phyloP scores from a whole-genome alignment of 176 grass and related monocot species.

The Urochloa ruziziensis region DNA sequence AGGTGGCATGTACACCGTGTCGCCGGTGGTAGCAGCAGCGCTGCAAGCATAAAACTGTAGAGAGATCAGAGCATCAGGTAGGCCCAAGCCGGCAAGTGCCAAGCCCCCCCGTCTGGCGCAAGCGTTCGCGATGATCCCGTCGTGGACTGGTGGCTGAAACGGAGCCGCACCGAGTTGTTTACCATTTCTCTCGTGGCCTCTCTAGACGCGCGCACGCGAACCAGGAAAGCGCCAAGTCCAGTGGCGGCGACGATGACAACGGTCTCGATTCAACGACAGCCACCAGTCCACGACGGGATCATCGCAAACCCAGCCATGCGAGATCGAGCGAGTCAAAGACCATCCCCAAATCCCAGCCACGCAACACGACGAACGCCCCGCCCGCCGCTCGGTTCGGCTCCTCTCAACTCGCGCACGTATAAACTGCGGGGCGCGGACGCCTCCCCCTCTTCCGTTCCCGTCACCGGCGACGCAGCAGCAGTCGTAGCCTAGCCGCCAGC shows the following conservation, averaged over 20 bases:
- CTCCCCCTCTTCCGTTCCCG: slow-evolving; percentile 1
- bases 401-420: neutral
- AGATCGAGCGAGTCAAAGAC: too few species aligned
- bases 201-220: neutral
- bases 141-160: too few species aligned
- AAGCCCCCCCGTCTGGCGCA: neutral
- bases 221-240: neutral
- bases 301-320: too few species aligned
- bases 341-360: neutral
- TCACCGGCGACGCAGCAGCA: neutral
- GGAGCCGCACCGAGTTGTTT: neutral
- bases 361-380: neutral
- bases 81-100: too few species aligned
- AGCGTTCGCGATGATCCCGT: too few species aligned
- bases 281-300: neutral
- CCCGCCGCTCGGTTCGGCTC: neutral
- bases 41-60: too few species aligned
- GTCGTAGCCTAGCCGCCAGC: neutral
- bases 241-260: neutral
- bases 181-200: neutral
- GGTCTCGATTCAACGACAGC: neutral
- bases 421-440: neutral
- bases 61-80: too few species aligned
- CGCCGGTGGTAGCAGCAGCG: too few species aligned
- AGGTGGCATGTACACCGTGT: too few species aligned